These are phyloP conservation scores for Cryomyces antarcticus DNA, from an alignment of 495 filamentous ascomycete species.

Conservation along the genomic window DNA sequence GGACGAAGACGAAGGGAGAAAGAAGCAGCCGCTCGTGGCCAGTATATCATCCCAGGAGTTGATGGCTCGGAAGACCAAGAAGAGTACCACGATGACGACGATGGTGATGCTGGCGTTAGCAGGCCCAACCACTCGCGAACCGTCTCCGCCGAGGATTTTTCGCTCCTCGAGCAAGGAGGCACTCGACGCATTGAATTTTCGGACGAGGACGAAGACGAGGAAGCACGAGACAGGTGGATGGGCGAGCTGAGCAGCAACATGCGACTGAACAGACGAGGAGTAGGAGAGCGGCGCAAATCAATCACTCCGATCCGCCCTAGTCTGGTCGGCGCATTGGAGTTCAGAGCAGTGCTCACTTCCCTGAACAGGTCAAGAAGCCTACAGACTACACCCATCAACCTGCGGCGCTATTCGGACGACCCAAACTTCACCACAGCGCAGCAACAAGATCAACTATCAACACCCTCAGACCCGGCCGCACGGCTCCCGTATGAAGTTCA, in stretches of 20 bases:
- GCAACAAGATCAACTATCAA: constrained; percentile 29
- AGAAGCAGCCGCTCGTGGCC: constrained; percentile 48
- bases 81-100: constrained; percentile 51
- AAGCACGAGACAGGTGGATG: constrained; percentile 48
- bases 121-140: constrained; percentile 28
- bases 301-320: constrained; percentile 75
- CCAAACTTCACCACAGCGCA: constrained; percentile 22
- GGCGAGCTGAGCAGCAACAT: constrained; percentile 81
- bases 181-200: constrained; percentile 23
- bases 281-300: constrained; percentile 47
- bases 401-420: constrained; percentile 55
- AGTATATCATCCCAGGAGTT: constrained; percentile 48
- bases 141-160: constrained; percentile 45
- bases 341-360: constrained; percentile 68
- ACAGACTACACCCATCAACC: constrained; percentile 41
- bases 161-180: constrained; percentile 43
- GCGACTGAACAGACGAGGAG: constrained; percentile 54
- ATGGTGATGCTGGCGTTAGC: constrained; percentile 26
- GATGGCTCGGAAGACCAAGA: constrained; percentile 49
- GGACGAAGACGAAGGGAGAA: constrained; percentile 36
- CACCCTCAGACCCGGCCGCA: constrained; percentile 25
- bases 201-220: constrained; percentile 47
- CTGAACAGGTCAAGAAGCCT: constrained; percentile 61
- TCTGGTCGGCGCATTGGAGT: constrained; percentile 83
- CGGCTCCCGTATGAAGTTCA: constrained; percentile 12